Evolutionary conservation across 1,284 basidiomycete genomes (phyloP), one percentile per base, ranked within the genome.

Genomic region (Filobasidium uniguttulatum): DNA sequence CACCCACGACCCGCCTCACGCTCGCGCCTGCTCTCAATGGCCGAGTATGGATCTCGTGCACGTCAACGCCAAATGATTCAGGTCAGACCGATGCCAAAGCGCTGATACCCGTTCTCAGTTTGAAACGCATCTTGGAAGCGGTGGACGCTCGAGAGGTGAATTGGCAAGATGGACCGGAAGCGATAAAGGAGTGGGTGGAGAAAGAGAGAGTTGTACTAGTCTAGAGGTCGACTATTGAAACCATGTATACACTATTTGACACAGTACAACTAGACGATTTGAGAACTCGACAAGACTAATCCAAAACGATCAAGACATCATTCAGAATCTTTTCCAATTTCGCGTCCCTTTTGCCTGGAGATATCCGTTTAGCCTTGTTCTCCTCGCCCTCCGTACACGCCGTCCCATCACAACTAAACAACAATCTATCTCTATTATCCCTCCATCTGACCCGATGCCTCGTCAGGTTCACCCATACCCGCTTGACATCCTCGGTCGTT

Each of bases 1-100:
- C 57, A 62, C 66, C 55, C 23, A 59, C 59, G 44, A 64, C 64
- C 30, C 66, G 70, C 1, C 74, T 73, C 57, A 73, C 74, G 55
- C 65, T 70, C 0, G 71, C 71, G 1, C 69, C 73, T 14, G 73
- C 72, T 0, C 60, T 72, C 41, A 75, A 75, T 53, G 73, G 72
- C 0, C 60, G 69, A 8, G 60, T 75, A 48, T 75, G 73, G 73
- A 61, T 74, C 59, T 71, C 72, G 55, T 43, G 40, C 19, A 19
- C 12, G 15, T 28, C 25, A 2, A n/a, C n/a, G n/a, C n/a, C n/a
- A n/a, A n/a, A n/a, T n/a, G n/a, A n/a, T n/a, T n/a, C n/a, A n/a
- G 62, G 71, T 1, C 57, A 53, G 6, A 59, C 62, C 3, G 60
- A 68, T 19, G n/a, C n/a, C n/a, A n/a, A n/a, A n/a, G 53, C n/a